Evolutionary conservation across 176 grass and related monocot genomes (phyloP), one percentile per base, ranked within the genome.

Genomic region (Rhynchospora pubera): DNA sequence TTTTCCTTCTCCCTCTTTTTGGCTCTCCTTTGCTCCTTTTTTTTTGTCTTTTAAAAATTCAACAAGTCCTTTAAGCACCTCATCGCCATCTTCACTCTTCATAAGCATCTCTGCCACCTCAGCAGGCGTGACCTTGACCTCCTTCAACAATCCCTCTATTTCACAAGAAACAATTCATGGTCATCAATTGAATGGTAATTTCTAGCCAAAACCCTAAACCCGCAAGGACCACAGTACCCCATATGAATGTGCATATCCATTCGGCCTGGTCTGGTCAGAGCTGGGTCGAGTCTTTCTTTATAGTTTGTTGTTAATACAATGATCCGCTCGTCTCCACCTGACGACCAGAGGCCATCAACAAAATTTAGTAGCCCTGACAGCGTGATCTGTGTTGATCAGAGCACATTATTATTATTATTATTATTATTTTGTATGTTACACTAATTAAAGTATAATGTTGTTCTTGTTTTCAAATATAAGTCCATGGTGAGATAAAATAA

Each of bases 191-290:
- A 69, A 76, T 97, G 92, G 53, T 94, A 92, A 83, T 97, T 97
- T 81, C 79, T 90, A 81, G 86, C 89, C 80, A 97, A 80, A 26
- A 88, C 80, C 64, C 87, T 85, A 75, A 94, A 94, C 1, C 90
- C 89, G 8, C 87, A 84, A 0, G 88, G 79, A 62, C 79, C 85
- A 80, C 94, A 97, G 81, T 91, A 97, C 14, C 88, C 80, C 94
- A 97, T 91, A 81, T 97, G 91, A 65, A 94, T 87, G 80, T 97
- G 94, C 92, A 97, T 89, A 83, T 97, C 94, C 94, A 94, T 97
- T 52, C 92, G 85, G n/a, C 92, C 94, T 0, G 94, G 90, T 23
- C 88, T 86, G 64, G 93, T 90, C 55, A 97, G 87, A 0, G 92
- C 94, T 1, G 90, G 90, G 56, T 97, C 92, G 0, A 97, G 92